phyloP scores from a whole-genome alignment of 2,329 filamentous ascomycete species.

The Xylariaceae sp. region DNA sequence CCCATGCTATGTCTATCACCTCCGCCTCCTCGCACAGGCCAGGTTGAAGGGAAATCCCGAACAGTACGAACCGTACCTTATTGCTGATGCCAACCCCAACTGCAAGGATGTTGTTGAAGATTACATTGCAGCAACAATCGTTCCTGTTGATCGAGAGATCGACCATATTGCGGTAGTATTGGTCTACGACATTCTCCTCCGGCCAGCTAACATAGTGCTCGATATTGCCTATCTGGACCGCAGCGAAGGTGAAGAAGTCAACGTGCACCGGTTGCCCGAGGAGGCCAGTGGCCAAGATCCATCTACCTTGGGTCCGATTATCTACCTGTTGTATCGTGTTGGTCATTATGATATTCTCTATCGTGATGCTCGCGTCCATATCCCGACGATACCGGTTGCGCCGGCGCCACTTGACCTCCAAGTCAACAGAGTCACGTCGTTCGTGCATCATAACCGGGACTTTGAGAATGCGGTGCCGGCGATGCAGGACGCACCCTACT shows the following conservation, averaged over 20 bases:
- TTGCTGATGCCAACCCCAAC: conserved; percentile 37
- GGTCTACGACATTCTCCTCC: conserved; percentile 72
- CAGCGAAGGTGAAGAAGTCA: conserved; percentile 71
- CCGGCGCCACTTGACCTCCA: conserved; percentile 37
- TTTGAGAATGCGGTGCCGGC: conserved; percentile 38
- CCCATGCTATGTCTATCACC: conserved; percentile 78
- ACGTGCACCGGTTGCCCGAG: conserved; percentile 60
- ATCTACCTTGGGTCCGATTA: conserved; percentile 44
- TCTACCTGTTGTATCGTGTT: conserved; percentile 60
- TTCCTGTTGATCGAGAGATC: conserved; percentile 75
- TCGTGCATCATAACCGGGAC: conserved; percentile 40
- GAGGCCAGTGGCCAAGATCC: conserved; percentile 44
- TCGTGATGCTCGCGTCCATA: conserved; percentile 34
- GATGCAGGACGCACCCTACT: conserved; percentile 38
- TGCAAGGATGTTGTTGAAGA: conserved; percentile 38
- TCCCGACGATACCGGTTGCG: conserved; percentile 28
- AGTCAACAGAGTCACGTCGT: conserved; percentile 47
- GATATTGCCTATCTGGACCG: conserved; percentile 90
- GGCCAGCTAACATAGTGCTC: conserved; percentile 70
- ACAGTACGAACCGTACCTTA: conserved; percentile 68
- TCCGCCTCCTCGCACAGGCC: conserved; percentile 73
- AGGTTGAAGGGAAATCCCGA: conserved; percentile 72
- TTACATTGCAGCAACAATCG: conserved; percentile 61
- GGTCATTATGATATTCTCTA: conserved; percentile 96
- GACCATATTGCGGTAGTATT: conserved; percentile 82